phyloP scores from a whole-genome alignment of 2,329 filamentous ascomycete genomes.

The Botryotinia globosa region DNA sequence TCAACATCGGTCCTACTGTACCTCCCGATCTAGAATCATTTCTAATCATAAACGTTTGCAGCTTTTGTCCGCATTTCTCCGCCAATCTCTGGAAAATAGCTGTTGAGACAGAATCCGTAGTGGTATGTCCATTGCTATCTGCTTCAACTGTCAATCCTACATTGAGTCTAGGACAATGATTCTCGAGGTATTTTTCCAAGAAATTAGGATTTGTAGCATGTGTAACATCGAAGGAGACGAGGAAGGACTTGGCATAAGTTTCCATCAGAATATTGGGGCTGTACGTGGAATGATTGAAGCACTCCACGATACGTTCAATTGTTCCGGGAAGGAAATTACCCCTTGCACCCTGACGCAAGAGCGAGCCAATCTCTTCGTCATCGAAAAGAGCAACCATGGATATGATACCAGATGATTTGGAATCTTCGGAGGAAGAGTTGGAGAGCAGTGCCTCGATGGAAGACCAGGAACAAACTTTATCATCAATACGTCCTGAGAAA shows the following conservation, averaged over 20 bases:
- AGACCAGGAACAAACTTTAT: conserved; percentile 95
- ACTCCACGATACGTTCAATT: conserved; percentile 78
- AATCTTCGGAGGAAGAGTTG: conserved; percentile 54
- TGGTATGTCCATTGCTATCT: conserved; percentile 94
- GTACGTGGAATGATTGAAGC: conserved; percentile 46
- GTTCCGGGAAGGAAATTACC: conserved; percentile 83
- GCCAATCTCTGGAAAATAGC: conserved; percentile 77
- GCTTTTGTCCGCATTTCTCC: conserved; percentile 64
- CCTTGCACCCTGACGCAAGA: conserved; percentile 83
- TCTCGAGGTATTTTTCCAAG: conserved; percentile 73
- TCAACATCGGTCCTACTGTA: conserved; percentile 91
- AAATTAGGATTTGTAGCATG: conserved; percentile 97
- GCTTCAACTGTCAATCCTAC: conserved; percentile 76
- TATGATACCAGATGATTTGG: conserved; percentile 55
- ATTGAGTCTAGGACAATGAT: conserved; percentile 85
- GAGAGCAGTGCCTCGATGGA: conserved; percentile 81
- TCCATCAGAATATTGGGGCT: conserved; percentile 67
- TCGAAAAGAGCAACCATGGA: conserved; percentile 95
- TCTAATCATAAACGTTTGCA: conserved; percentile 91
- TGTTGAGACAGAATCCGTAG: conserved; percentile 83
- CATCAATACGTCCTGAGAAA: conserved; percentile 91
- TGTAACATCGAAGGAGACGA: conserved; percentile 88
- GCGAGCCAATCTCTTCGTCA: conserved; percentile 91
- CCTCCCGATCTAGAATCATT: conserved; percentile 89
- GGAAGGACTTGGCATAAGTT: conserved; percentile 88